phyloP scores from a whole-genome alignment of 169 alveolate species.

The Plasmodium cynomolgi region DNA sequence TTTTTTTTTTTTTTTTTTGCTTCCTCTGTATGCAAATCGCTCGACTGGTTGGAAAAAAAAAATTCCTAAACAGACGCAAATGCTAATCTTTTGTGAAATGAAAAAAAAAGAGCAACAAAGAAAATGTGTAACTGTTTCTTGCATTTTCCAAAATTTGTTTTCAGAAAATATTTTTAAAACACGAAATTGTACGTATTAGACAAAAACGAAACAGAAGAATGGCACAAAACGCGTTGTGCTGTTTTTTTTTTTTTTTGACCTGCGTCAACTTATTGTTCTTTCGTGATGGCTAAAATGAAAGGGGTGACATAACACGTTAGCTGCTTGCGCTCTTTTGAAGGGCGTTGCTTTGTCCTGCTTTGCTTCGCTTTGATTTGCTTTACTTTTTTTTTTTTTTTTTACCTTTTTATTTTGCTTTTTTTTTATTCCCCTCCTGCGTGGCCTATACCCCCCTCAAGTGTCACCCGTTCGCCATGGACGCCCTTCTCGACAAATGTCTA shows the following conservation, averaged over 20 bases:
- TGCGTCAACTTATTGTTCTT: background rate
- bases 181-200: background rate
- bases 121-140: background rate
- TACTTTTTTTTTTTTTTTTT: background rate
- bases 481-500: background rate
- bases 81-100: background rate
- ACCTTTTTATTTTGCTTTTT: background rate
- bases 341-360: background rate
- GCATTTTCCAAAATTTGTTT: background rate
- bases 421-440: background rate
- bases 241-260: slow-evolving; percentile 1
- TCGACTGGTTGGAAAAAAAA: background rate
- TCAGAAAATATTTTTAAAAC: background rate
- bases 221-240: background rate
- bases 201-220: background rate
- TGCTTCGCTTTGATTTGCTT: background rate
- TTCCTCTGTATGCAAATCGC: background rate
- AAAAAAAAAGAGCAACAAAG: background rate
- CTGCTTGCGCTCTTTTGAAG: background rate
- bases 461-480: background rate
- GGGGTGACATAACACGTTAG: background rate
- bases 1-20: background rate
- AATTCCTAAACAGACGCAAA: background rate
- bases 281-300: background rate
- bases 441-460: background rate